A percentile compares a stretch with the other conserved stretches of the same genome.
Evolutionary conservation across 495 filamentous ascomycete species (phyloP).

Genomic region (Penicillium simplicissimum): DNA sequence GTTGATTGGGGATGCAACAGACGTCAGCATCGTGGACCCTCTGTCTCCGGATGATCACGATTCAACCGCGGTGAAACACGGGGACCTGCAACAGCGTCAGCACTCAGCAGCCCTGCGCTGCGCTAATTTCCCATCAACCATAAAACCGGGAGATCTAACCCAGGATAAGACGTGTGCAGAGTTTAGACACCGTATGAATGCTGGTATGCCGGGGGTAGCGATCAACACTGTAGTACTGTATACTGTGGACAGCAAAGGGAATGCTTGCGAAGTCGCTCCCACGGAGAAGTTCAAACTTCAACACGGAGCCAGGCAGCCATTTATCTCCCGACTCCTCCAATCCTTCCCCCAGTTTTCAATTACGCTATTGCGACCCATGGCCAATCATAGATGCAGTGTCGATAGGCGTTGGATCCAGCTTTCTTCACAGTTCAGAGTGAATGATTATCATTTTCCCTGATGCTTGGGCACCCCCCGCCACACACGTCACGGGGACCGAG

Average conservation of each 20-base stretch:
- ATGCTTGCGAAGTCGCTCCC: background rate
- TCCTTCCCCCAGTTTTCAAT: background rate
- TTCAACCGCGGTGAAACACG: background rate
- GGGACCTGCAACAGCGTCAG: background rate
- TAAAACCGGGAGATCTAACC: background rate
- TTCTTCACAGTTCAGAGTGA: background rate
- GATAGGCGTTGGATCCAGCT: background rate
- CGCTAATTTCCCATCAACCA: background rate
- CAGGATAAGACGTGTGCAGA: background rate
- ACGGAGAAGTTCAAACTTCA: background rate
- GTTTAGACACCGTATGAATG: background rate
- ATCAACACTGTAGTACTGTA: too few species aligned
- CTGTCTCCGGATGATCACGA: background rate
- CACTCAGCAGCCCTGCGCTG: background rate
- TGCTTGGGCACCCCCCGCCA: background rate
- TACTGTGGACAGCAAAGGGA: too few species aligned
- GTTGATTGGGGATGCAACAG: constrained; percentile 29
- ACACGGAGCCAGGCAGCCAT: background rate
- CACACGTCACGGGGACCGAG: constrained; percentile 4
- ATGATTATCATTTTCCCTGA: background rate
- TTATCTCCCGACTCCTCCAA: background rate
- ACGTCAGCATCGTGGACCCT: constrained; percentile 20
- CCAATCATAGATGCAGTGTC: background rate
- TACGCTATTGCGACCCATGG: background rate
- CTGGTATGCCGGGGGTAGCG: background rate